phyloP scores from a whole-genome alignment of 75 land plant species.

The Pinus taeda region DNA sequence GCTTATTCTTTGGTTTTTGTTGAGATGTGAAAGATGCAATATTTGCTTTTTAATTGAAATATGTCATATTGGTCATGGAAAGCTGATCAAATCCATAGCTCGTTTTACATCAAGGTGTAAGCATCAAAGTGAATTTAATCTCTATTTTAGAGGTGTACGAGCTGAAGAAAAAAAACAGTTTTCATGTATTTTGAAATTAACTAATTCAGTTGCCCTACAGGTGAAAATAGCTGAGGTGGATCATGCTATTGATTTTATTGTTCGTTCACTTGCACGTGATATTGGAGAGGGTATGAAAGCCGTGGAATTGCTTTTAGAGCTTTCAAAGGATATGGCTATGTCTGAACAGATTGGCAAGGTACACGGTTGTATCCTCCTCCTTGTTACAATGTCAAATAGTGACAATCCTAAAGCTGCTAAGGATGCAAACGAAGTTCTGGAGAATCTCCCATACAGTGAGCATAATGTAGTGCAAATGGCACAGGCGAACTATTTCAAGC shows the following conservation, averaged over 20 bases:
- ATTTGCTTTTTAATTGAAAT: not conserved
- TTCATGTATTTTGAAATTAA: not conserved
- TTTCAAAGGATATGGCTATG: slow-evolving; percentile 35
- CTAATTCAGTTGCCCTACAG: slow-evolving; percentile 25
- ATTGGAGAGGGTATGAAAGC: slow-evolving; percentile 57
- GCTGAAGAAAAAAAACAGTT: not conserved
- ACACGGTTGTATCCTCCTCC: slow-evolving; percentile 70
- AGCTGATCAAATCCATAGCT: not conserved
- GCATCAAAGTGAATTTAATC: not conserved
- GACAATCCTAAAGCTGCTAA: slow-evolving; percentile 50
- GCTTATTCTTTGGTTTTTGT: not conserved
- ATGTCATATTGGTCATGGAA: not conserved
- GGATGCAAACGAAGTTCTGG: slow-evolving; percentile 46
- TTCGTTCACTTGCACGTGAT: slow-evolving; percentile 56
- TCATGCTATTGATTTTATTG: slow-evolving; percentile 43
- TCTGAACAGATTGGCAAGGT: slow-evolving; percentile 54
- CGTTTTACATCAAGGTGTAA: not conserved
- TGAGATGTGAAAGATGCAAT: slow-evolving; percentile 5
- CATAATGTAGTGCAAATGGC: slow-evolving; percentile 73
- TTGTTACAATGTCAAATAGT: slow-evolving; percentile 59
- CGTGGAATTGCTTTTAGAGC: slow-evolving; percentile 63
- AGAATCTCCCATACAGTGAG: slow-evolving; percentile 50
- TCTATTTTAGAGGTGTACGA: not conserved
- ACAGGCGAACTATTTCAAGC: slow-evolving; percentile 71
- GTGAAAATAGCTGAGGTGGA: slow-evolving; percentile 43